A percentile compares a stretch with the other conserved stretches of the same genome.
phyloP scores from a whole-genome alignment of 345 rosid species.

The Nephelium lappaceum region DNA sequence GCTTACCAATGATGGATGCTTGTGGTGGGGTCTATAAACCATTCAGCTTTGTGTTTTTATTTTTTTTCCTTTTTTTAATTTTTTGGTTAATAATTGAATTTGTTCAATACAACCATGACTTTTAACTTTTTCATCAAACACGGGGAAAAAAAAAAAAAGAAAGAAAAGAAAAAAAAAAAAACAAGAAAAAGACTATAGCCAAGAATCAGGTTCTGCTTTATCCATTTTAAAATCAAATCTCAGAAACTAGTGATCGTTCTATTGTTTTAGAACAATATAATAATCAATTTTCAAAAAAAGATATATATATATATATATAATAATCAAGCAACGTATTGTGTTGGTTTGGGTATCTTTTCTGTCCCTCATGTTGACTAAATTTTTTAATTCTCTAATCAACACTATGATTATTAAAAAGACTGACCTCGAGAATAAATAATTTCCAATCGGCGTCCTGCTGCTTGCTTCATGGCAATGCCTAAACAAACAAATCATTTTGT shows the following conservation, averaged over 20 bases:
- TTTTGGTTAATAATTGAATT: too few species aligned
- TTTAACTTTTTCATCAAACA: not conserved
- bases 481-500: too few species aligned
- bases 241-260: too few species aligned
- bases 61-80: too few species aligned
- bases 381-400: not conserved
- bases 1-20: not conserved
- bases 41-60: not conserved
- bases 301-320: too few species aligned
- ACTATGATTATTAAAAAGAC: not conserved
- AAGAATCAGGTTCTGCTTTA: not conserved
- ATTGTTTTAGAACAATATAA: too few species aligned
- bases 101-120: not conserved
- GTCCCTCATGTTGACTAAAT: not conserved
- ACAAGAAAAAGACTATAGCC: not conserved
- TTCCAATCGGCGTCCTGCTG: not conserved
- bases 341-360: not conserved
- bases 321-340: not conserved
- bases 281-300: too few species aligned
- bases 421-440: not conserved
- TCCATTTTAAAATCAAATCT: too few species aligned
- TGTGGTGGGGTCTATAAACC: not conserved
- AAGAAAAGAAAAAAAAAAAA: too few species aligned
- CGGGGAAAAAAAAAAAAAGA: too few species aligned
- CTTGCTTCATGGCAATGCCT: not conserved